A percentile compares a stretch with the other conserved stretches of the same genome.
Conservation (phyloP, 805 yeast species). For the Candida odintsovae region DNA sequence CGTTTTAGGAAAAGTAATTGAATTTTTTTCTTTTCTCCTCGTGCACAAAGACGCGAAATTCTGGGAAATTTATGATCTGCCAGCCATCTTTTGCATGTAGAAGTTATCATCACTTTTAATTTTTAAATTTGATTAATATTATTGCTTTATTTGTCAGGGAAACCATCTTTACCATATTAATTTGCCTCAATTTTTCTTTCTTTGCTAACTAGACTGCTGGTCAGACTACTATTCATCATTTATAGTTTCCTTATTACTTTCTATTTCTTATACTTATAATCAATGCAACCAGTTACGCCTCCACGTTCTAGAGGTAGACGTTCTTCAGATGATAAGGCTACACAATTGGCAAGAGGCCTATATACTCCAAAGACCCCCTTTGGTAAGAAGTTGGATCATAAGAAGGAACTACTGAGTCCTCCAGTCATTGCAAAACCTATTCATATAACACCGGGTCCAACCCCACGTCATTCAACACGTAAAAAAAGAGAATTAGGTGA, state of each 20-base stretch:
- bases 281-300: conserved; percentile 21
- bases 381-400: conserved; percentile 10
- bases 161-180: too few relatives aligned
- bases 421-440: conserved; percentile 3
- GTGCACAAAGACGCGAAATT: not conserved
- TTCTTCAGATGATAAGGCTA: not conserved
- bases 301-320: conserved; percentile 12
- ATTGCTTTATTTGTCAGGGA: not conserved
- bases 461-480: conserved; percentile 17
- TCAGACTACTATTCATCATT: too few relatives aligned
- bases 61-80: not conserved
- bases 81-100: not conserved
- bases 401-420: conserved; percentile 7
- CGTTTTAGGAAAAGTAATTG: not conserved
- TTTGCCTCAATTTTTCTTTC: not conserved
- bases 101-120: too few relatives aligned
- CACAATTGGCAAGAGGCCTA: conserved; percentile 10
- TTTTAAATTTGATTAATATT: not conserved
- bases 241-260: too few relatives aligned
- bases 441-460: conserved; percentile 18
- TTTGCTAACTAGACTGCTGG: not conserved
- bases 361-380: conserved; percentile 21
- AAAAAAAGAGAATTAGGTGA: conserved; percentile 12
- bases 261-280: too few relatives aligned
- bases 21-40: not conserved